Conservation (phyloP, 176 grass and related monocot species). For the Tuctoria greenei region DNA sequence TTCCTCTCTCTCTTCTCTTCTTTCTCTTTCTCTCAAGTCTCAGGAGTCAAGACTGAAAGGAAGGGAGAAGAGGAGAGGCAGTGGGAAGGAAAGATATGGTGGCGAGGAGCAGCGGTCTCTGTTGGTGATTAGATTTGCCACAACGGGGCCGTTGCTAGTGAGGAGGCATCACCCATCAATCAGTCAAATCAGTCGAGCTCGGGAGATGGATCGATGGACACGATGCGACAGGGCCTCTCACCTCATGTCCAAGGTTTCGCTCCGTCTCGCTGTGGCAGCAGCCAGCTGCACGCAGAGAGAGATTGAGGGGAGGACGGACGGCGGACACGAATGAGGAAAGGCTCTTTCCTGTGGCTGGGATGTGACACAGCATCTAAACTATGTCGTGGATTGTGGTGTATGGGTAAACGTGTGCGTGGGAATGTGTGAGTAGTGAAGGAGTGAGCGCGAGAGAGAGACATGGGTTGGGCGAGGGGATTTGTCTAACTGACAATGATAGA, state of each 20-base stretch:
- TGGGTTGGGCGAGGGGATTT: constrained; percentile 31
- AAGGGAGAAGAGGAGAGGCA: neutral
- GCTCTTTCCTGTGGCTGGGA: too few relatives aligned
- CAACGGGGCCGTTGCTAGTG: constrained; percentile 29
- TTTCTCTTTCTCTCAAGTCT: too few relatives aligned
- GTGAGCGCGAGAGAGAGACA: neutral
- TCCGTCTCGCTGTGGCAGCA: neutral
- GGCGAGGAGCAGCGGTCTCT: constrained; percentile 14
- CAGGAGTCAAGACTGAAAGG: neutral
- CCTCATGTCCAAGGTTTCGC: constrained; percentile 57
- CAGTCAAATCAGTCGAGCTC: constrained; percentile 22
- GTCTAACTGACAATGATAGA: constrained; percentile 67
- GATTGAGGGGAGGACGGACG: too few relatives aligned
- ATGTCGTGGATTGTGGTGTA: too few relatives aligned
- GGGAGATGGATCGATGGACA: constrained; percentile 34
- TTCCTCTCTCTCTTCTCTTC: neutral
- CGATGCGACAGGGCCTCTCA: constrained; percentile 64
- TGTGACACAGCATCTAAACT: too few relatives aligned
- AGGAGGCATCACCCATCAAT: constrained; percentile 54
- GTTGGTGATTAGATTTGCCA: constrained; percentile 53
- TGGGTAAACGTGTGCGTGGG: too few relatives aligned
- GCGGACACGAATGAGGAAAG: too few relatives aligned
- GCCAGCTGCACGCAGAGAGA: too few relatives aligned
- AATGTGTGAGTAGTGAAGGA: neutral
- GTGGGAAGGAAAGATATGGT: constrained; percentile 16